Evolutionary conservation across 2,329 filamentous ascomycete genomes (phyloP), one percentile per base, ranked within the genome.

Genomic region (Aspergillus fischeri): DNA sequence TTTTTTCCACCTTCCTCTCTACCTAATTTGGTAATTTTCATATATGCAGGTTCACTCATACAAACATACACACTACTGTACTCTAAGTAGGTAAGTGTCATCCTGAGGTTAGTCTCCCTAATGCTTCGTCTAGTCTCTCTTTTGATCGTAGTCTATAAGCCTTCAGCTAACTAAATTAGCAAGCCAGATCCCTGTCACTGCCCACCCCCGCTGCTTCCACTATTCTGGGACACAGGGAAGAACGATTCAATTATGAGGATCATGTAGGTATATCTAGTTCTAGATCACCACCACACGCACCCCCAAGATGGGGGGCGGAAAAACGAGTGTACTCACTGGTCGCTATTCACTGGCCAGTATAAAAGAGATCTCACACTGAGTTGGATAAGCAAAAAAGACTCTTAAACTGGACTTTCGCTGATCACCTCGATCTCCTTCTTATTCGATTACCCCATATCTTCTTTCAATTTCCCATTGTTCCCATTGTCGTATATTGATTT

Each of bases 121-220:
- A 42, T 49, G 25, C 25, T 41, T 21, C n/a, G 25, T 32, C 28
- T 53, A 41, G 49, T 41, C 48, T 56, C 45, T 56, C 54, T 52
- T 52, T 20, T 50, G 25, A 52, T 45, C 41, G 17, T 51, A 11
- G 51, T 54, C 45, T 56, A 49, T 51, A 56, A 63, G 59, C 58
- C 58, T 59, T 56, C 55, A 59, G 53, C 59, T 60, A 59, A 44
- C 35, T 52, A 41, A 52, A 48, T 49, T 53, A 62, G 50, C 62
- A 60, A 49, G 60, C 55, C 6, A 49, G 53, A 66, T 60, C 64
- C 64, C 57, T 65, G 63, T 63, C 44, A 50, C 54, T 52, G 52
- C 51, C 54, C 58, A 59, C 58, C 64, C 59, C 65, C 65, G 62
- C 65, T 62, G 63, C 58, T 67, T 65, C 64, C 65, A 67, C 61